phyloP scores from a whole-genome alignment of 371 early-diverging fungal genomes.

The Rhizopus delemar region DNA sequence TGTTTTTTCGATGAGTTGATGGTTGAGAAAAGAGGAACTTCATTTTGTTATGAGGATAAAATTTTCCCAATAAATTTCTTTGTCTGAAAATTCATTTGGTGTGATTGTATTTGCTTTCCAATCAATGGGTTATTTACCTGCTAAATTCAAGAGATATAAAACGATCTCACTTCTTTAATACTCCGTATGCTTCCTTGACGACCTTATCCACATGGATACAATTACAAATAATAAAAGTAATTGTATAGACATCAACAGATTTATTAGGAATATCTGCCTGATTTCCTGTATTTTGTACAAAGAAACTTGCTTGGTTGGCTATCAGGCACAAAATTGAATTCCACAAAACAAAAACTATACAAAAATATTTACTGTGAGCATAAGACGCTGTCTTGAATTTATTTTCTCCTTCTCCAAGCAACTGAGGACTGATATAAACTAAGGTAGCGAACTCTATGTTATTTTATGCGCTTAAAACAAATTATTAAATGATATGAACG shows the following conservation, averaged over 20 bases:
- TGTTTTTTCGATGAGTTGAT: too few species aligned
- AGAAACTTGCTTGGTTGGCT: constrained; percentile 67
- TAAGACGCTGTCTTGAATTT: constrained; percentile 66
- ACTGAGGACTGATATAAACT: constrained; percentile 93
- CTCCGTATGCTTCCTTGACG: constrained; percentile 88
- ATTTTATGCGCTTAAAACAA: constrained; percentile 53
- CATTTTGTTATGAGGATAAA: too few species aligned
- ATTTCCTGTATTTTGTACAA: constrained; percentile 91
- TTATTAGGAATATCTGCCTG: constrained; percentile 73
- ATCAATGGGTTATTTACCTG: constrained; percentile 87
- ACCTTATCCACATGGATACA: constrained; percentile 92
- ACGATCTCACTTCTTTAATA: constrained; percentile 92
- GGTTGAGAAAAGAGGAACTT: too few species aligned
- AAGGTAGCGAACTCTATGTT: constrained; percentile 76
- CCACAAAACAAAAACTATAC: not conserved
- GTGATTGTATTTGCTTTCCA: constrained; percentile 66
- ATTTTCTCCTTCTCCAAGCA: constrained; percentile 89
- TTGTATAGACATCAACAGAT: constrained; percentile 90
- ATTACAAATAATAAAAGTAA: constrained; percentile 96
- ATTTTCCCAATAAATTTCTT: too few species aligned
- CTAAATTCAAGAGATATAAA: constrained; percentile 95
- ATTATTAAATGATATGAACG: too few species aligned
- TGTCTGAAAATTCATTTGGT: too few species aligned
- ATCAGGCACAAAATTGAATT: not conserved
- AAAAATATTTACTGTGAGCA: constrained; percentile 53